Evolutionary conservation across 495 filamentous ascomycete genomes (phyloP).

Genomic region (Sporormia fimetaria): DNA sequence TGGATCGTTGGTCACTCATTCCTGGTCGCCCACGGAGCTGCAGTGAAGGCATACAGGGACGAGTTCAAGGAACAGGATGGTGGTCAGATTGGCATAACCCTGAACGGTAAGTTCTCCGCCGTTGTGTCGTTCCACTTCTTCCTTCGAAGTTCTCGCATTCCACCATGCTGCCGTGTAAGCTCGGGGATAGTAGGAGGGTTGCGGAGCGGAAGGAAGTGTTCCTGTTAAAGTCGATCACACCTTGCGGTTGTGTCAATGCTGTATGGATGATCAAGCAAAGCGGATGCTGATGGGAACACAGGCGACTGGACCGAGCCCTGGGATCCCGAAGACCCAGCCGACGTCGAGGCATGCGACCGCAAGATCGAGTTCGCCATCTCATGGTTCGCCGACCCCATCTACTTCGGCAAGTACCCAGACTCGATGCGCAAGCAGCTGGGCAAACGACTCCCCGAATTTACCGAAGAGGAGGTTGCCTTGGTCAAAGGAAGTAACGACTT

Average conservation of each 20-base stretch:
- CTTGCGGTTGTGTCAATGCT: too few relatives aligned
- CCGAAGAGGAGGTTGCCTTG: constrained; percentile 51
- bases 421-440: constrained; percentile 66
- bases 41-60: constrained; percentile 56
- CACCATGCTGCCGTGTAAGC: too few relatives aligned
- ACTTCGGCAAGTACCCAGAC: constrained; percentile 63
- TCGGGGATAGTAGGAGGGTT: too few relatives aligned
- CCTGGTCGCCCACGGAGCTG: constrained; percentile 46
- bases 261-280: too few relatives aligned
- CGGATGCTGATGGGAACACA: too few relatives aligned
- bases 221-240: too few relatives aligned
- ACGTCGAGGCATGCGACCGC: constrained; percentile 50
- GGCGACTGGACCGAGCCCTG: constrained; percentile 48
- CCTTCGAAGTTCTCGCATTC: constrained; percentile 17
- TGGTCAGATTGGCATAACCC: constrained; percentile 51
- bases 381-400: constrained; percentile 68
- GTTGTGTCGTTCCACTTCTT: too few relatives aligned
- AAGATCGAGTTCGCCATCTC: constrained; percentile 55
- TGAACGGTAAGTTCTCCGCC: constrained; percentile 39
- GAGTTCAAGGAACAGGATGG: constrained; percentile 51
- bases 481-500: constrained; percentile 70
- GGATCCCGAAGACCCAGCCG: constrained; percentile 44
- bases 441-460: constrained; percentile 54
- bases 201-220: too few relatives aligned
- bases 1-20: constrained; percentile 54